Evolutionary conservation across 768 basidiomycete species (phyloP).

Genomic region (Peribolospora kevripleyi): DNA sequence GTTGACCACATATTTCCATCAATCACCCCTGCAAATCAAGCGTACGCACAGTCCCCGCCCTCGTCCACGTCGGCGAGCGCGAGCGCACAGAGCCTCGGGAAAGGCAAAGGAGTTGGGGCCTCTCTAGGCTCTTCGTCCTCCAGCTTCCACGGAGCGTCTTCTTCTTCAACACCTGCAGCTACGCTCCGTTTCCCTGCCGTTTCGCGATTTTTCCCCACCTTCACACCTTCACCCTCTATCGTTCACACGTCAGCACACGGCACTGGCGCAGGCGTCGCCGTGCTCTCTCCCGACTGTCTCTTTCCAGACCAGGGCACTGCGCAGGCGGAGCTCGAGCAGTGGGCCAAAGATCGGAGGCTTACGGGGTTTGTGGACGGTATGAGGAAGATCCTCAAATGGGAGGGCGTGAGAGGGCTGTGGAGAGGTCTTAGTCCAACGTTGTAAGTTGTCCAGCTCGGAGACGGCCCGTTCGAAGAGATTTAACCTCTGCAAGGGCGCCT

Average conservation of each 20-base stretch:
- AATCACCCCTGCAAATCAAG: too few relatives aligned
- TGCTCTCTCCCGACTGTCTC: conserved; percentile 4
- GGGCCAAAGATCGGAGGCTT: conserved; percentile 22
- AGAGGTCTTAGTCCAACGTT: conserved; percentile 79
- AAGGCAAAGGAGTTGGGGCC: background rate
- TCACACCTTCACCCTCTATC: background rate
- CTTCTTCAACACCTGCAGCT: background rate
- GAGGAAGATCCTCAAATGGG: conserved; percentile 48
- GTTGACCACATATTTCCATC: background rate
- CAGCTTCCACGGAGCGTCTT: conserved; percentile 21
- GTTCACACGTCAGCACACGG: conserved; percentile 2
- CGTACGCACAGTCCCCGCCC: background rate
- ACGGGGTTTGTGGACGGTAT: conserved; percentile 71
- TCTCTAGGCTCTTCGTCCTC: conserved; percentile 23
- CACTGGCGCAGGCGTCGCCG: background rate
- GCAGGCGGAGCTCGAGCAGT: conserved; percentile 27
- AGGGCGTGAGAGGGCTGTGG: conserved; percentile 73
- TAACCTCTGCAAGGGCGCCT: background rate
- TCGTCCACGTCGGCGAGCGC: background rate
- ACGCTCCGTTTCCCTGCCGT: background rate
- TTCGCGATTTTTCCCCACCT: background rate
- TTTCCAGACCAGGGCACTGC: conserved; percentile 41
- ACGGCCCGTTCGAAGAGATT: too few relatives aligned
- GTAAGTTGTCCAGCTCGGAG: conserved; percentile 26
- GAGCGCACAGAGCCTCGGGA: background rate